A percentile compares a stretch with the other conserved stretches of the same genome.
These are phyloP conservation scores for Pseudogymnoascus sp. DNA, from an alignment of 2,329 filamentous ascomycete species.

Conservation along the genomic window DNA sequence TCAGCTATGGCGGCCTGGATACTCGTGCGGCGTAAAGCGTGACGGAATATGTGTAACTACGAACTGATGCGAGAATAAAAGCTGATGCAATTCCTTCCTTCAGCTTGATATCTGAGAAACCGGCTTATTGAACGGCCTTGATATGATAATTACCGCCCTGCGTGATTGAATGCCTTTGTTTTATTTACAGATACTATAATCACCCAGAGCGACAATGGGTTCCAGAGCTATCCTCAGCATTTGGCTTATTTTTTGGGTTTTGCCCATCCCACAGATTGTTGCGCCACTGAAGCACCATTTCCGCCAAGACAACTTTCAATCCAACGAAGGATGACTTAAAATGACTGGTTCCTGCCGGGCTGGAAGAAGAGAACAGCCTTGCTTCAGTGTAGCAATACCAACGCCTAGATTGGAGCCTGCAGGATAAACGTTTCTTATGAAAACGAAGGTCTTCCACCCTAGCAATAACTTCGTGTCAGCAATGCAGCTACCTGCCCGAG, in stretches of 20 bases:
- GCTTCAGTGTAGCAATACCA: neutral
- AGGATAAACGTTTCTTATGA: too few species aligned
- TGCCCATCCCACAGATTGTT: neutral
- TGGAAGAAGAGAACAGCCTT: neutral
- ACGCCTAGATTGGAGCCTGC: neutral
- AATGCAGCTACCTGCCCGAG: neutral
- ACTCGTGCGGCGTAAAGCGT: neutral
- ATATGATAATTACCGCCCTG: neutral
- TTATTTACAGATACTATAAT: neutral
- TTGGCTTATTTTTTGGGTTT: neutral
- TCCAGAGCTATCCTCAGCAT: neutral
- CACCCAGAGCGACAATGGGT: neutral
- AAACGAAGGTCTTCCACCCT: neutral
- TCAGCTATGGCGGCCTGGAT: neutral
- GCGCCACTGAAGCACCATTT: neutral
- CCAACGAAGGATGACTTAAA: neutral
- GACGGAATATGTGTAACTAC: neutral
- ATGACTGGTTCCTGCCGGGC: neutral
- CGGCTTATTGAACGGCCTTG: neutral
- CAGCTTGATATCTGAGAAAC: neutral
- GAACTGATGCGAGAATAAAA: neutral
- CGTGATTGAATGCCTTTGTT: neutral
- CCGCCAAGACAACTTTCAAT: neutral
- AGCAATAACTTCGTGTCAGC: neutral
- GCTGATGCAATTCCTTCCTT: neutral